Conservation (phyloP, 805 yeast species). For the Wickerhamiella parazyma region DNA sequence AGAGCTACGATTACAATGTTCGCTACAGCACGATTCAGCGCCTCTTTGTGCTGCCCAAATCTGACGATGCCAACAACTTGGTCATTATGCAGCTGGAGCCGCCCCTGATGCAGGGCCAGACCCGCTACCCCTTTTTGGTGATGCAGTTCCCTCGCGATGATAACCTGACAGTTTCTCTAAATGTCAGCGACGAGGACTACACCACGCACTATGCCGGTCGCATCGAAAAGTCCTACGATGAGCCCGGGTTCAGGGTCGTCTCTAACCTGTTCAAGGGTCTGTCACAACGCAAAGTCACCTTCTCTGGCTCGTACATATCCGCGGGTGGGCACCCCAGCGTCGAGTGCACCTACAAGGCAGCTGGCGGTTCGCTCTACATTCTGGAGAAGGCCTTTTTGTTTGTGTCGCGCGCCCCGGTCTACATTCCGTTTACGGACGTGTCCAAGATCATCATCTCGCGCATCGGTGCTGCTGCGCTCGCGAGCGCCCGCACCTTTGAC, state of each 20-base stretch:
- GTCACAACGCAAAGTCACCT: conserved; percentile 70
- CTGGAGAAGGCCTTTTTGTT: conserved; percentile 82
- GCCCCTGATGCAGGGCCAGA: conserved; percentile 95
- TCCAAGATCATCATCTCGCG: conserved; percentile 70
- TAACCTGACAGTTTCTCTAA: conserved; percentile 79
- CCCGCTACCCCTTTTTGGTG: conserved; percentile 84
- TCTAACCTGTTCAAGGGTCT: conserved; percentile 82
- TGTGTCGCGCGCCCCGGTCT: conserved; percentile 86
- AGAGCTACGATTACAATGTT: conserved; percentile 92
- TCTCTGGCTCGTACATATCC: conserved; percentile 71
- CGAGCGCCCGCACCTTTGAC: conserved; percentile 77
- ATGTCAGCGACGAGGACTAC: conserved; percentile 70
- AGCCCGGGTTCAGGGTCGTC: conserved; percentile 74
- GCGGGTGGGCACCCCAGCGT: conserved; percentile 73
- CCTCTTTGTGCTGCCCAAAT: conserved; percentile 82
- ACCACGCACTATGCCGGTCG: conserved; percentile 61
- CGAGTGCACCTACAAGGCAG: conserved; percentile 84
- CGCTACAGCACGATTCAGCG: conserved; percentile 83
- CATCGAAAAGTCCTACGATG: conserved; percentile 60
- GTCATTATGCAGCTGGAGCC: conserved; percentile 88
- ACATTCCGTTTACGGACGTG: conserved; percentile 76
- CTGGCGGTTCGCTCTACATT: conserved; percentile 89
- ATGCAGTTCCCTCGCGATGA: conserved; percentile 86
- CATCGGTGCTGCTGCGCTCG: conserved; percentile 61
- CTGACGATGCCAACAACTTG: conserved; percentile 83